Evolutionary conservation across 75 land plant genomes (phyloP), one percentile per base, ranked within the genome.

Genomic region (Larix kaempferi): DNA sequence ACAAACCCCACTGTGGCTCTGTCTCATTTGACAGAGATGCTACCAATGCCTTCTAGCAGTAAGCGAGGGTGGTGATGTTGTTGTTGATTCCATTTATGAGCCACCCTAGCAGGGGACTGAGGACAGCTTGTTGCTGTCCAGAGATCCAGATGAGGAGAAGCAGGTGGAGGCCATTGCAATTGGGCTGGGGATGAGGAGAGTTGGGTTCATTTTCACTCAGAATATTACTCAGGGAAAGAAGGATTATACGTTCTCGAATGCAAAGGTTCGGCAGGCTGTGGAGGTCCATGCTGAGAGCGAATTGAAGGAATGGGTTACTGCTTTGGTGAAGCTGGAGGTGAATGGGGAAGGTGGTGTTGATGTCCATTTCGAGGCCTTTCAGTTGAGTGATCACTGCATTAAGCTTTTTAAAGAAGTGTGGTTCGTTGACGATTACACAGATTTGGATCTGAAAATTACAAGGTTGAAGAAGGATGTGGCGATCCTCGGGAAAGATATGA

Each of bases 361-460:
- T 0, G 97, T 96, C 59, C 99, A 96, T 63, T 96, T 96, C 83
- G 99, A 96, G 86, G 95, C 98, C 0, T 96, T 96, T 80, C 99
- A 96, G 88, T 82, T 96, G 89, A 96, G 98, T 76, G 99, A 96
- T 71, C 90, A 86, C 80, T 96, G 99, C 72, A 89, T 94, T 37
- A 89, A 79, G 86, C 66, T 96, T 65, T 94, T 86, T 57, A 94
- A 91, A 83, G 98, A 96, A 6, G 93, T 89, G 11, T 91, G 92
- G 91, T 92, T 96, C 56, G 87, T 77, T 41, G 95, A 92, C 78
- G 76, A 82, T 57, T 79, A 75, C 33, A 29, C 33, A 13, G 94
- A 84, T 27, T 77, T 78, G 21, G 93, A 96, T 84, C 98, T 98
- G 0, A 92, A 92, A 83, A 39, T 94, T 44, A 91, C 95, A 2